These are phyloP conservation scores for Boletus mariae DNA, from an alignment of 1,284 basidiomycete genomes.

Conservation along the genomic window DNA sequence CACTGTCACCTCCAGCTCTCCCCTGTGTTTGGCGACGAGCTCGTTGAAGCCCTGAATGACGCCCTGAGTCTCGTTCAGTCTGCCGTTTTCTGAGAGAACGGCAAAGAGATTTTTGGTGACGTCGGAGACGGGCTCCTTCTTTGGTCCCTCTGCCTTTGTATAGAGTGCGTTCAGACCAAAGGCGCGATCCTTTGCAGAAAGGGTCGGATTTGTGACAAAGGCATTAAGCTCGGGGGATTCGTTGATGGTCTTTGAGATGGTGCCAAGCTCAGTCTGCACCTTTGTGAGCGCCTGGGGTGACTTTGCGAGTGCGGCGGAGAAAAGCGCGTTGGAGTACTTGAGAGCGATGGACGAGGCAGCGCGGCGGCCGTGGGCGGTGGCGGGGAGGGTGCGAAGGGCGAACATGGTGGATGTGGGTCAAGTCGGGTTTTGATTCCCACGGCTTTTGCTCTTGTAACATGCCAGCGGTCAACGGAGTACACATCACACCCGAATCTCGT, in stretches of 20 bases:
- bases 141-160: slow-evolving; percentile 54
- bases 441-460: slow-evolving; percentile 11
- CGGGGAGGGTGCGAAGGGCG: slow-evolving; percentile 42
- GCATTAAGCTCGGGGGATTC: slow-evolving; percentile 59
- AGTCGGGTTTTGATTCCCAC: slow-evolving; percentile 13
- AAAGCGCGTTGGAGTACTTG: slow-evolving; percentile 96
- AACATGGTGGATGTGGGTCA: not conserved
- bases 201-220: slow-evolving; percentile 86
- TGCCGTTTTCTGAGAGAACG: slow-evolving; percentile 92
- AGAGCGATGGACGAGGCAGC: slow-evolving; percentile 71
- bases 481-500: slow-evolving; percentile 12
- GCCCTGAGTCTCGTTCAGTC: slow-evolving; percentile 78
- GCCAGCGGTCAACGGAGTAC: slow-evolving; percentile 23
- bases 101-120: slow-evolving; percentile 91
- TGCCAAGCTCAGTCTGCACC: slow-evolving; percentile 78
- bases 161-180: slow-evolving; percentile 70
- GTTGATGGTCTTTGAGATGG: slow-evolving; percentile 66
- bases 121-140: slow-evolving; percentile 75
- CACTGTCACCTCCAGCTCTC: slow-evolving; percentile 91
- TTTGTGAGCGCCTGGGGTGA: slow-evolving; percentile 76
- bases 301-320: slow-evolving; percentile 87
- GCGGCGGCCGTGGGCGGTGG: slow-evolving; percentile 47
- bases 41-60: slow-evolving; percentile 92
- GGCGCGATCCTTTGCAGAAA: slow-evolving; percentile 75
- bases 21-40: slow-evolving; percentile 86